These are phyloP conservation scores for Wilhelminamyces savonicus DNA, from an alignment of 805 yeast species.

Conservation along the genomic window DNA sequence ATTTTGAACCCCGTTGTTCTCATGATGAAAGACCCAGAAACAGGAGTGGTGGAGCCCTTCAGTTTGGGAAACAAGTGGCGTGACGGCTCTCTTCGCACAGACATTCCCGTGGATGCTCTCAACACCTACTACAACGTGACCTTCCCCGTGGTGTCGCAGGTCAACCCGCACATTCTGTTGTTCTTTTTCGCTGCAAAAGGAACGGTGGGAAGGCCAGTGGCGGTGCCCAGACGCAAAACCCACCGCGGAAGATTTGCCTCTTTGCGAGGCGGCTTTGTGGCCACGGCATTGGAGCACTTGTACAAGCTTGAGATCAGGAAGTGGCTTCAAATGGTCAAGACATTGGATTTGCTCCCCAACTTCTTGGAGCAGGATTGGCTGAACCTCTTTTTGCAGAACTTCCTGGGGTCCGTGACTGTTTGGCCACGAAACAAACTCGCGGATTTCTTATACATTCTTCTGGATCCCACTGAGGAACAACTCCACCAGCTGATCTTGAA, in stretches of 20 bases:
- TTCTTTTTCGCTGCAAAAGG: conserved; percentile 78
- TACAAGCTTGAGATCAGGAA: conserved; percentile 69
- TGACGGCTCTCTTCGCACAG: conserved; percentile 76
- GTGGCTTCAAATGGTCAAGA: conserved; percentile 64
- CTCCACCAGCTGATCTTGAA: conserved; percentile 48
- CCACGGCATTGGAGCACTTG: conserved; percentile 65
- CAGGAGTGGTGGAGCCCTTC: conserved; percentile 49
- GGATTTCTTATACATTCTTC: conserved; percentile 58
- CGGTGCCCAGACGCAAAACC: conserved; percentile 41
- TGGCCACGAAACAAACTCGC: conserved; percentile 60
- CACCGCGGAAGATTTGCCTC: conserved; percentile 25
- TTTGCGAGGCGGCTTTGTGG: conserved; percentile 71
- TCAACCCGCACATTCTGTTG: conserved; percentile 72
- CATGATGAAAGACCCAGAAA: conserved; percentile 53
- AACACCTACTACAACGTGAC: conserved; percentile 72
- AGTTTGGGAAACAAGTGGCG: conserved; percentile 72
- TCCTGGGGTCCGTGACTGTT: conserved; percentile 69
- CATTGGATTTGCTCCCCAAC: conserved; percentile 62
- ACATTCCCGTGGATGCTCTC: conserved; percentile 67
- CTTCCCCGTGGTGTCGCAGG: conserved; percentile 74
- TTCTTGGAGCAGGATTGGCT: conserved; percentile 77
- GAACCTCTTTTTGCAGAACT: conserved; percentile 64
- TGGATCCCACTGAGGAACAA: conserved; percentile 61
- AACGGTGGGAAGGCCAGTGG: conserved; percentile 73
- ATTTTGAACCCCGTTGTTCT: conserved; percentile 72